Base-by-base conservation (phyloP, 331 rosid species). In the Pyrus hybrid region DNA sequence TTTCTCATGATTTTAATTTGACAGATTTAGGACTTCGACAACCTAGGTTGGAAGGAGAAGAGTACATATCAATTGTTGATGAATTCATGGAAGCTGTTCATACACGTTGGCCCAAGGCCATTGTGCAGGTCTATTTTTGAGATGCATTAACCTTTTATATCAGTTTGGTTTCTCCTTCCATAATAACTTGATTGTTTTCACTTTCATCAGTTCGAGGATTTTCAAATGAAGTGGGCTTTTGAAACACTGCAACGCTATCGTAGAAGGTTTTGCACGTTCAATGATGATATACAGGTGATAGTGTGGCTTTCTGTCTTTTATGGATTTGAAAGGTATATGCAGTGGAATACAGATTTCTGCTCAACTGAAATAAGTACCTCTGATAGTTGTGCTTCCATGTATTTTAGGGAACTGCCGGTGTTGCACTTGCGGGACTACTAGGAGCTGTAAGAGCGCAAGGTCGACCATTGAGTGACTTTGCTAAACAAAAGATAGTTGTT, bases 161-260 rank as follows among this genome's bases (percentile, higher is more conserved):
- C 65, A 23, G 66, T 41, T 68, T 63, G 58, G 54, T 68, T 70
- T 75, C 63, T 70, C 30, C 65, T 78, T 76, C 70, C 63, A 43
- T 80, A 25, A 26, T 88, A 64, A 82, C 79, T 76, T 77, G 51
- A 73, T 75, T 73, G 23, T 69, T 87, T 72, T 64, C 64, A 32
- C 72, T 68, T 78, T 64, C 51, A 23, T 80, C 90, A 94, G 97
- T 94, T 94, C 80, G 99, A 94, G 86, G 99, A 94, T 87, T 94
- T 94, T 80, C 99, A 94, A 90, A 90, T 92, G 96, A 94, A 94
- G 82, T 94, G 99, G 99, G 99, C 99, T 67, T 94, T 94, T 76
- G 96, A 89, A 88, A 94, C 99, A 35, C 88, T 94, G 76, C 87
- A 94, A 79, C 91, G 97, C 22, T 94, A 94, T 81, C 96, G 93